Conservation (phyloP, 225 moss, liverwort and hornwort species). For the Sphagnum contortum region DNA sequence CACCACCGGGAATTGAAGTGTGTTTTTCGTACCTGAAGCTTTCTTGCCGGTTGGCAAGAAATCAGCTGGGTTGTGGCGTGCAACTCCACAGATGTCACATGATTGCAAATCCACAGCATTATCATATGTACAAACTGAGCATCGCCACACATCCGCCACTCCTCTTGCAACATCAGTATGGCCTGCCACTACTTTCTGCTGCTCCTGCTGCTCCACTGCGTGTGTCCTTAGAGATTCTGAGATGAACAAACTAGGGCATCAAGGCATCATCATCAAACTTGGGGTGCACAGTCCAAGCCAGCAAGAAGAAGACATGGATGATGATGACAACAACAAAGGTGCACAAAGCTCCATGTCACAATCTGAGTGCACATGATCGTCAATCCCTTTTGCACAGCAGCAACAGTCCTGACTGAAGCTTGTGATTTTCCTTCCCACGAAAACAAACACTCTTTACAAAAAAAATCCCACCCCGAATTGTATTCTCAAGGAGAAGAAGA, state of each 20-base stretch:
- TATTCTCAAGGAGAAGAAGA: too few species aligned
- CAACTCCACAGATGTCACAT: conserved; percentile 54
- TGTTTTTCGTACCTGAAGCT: conserved; percentile 19
- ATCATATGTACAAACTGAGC: conserved; percentile 46
- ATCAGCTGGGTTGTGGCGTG: conserved; percentile 13
- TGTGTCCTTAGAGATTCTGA: conserved; percentile 11
- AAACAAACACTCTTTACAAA: too few species aligned
- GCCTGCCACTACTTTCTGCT: conserved; percentile 9
- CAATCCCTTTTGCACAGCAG: too few species aligned
- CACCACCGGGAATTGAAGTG: too few species aligned
- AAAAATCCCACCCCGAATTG: too few species aligned
- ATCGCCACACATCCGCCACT: conserved; percentile 36
- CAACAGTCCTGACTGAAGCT: too few species aligned
- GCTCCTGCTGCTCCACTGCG: neutral
- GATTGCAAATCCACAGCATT: conserved; percentile 22
- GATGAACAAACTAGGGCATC: neutral
- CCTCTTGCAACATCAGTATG: conserved; percentile 13
- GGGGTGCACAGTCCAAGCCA: neutral
- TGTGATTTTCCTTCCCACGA: too few species aligned
- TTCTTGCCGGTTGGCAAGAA: conserved; percentile 7
- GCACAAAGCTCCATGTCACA: too few species aligned
- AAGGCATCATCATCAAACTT: neutral
- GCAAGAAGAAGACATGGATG: neutral
- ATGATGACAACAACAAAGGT: neutral
- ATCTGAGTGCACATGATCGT: too few species aligned